Percentiles rank a stretch among this genome's conserved stretches.
phyloP scores from a whole-genome alignment of 805 yeast species.

The Nakazawaea ernobii region DNA sequence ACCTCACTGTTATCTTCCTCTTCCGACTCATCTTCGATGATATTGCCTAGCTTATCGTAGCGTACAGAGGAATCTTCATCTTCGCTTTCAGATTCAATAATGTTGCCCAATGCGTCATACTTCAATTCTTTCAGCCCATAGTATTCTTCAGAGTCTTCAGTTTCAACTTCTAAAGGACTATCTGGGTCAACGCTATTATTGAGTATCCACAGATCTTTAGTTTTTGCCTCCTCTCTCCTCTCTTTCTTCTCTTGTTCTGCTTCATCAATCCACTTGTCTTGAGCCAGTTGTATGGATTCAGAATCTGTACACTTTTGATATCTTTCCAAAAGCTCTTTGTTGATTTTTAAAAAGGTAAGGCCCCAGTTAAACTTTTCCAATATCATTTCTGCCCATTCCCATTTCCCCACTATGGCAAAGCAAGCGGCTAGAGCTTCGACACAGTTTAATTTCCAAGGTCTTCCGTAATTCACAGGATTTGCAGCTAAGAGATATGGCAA shows the following conservation, averaged over 20 bases:
- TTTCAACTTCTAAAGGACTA: slow-evolving; percentile 15
- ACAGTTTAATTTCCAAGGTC: slow-evolving; percentile 93
- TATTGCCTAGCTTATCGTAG: slow-evolving; percentile 33
- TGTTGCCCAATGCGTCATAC: slow-evolving; percentile 9
- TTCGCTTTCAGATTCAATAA: slow-evolving; percentile 21
- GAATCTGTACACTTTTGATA: slow-evolving; percentile 81
- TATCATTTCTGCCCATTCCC: slow-evolving; percentile 80
- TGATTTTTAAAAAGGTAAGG: slow-evolving; percentile 74
- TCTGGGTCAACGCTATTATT: slow-evolving; percentile 50
- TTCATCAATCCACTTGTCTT: slow-evolving; percentile 65
- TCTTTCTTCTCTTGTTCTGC: slow-evolving; percentile 63
- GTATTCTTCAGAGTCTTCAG: slow-evolving; percentile 17
- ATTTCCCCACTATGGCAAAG: slow-evolving; percentile 86
- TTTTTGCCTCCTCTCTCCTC: slow-evolving; percentile 46
- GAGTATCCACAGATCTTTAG: slow-evolving; percentile 67
- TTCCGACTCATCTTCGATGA: slow-evolving; percentile 12
- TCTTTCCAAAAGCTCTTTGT: slow-evolving; percentile 66
- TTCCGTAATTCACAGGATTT: slow-evolving; percentile 93
- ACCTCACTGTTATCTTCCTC: slow-evolving; percentile 18
- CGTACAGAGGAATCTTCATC: slow-evolving; percentile 22
- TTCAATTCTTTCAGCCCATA: slow-evolving; percentile 17
- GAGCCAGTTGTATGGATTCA: slow-evolving; percentile 65
- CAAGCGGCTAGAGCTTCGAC: slow-evolving; percentile 98
- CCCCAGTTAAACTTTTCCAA: slow-evolving; percentile 91
- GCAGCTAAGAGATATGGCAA: slow-evolving; percentile 94